A percentile compares a stretch with the other conserved stretches of the same genome.
phyloP scores from a whole-genome alignment of 306 rosid genomes.

The Fragaria iinumae region DNA sequence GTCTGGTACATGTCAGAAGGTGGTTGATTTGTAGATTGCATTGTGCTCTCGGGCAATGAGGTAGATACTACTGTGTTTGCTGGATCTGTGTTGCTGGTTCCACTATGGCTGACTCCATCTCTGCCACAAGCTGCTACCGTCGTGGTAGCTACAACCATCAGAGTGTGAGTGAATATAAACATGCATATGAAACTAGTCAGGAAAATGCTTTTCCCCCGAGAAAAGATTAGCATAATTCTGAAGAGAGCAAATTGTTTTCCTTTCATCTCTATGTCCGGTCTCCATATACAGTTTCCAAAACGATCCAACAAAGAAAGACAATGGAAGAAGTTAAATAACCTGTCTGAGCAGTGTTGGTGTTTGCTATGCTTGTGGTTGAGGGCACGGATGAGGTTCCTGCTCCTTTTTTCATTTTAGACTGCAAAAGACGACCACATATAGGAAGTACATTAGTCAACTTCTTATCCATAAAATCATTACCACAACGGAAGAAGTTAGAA shows the following conservation, averaged over 20 bases:
- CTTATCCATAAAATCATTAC: neutral
- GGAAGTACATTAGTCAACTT: neutral
- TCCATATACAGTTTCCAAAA: neutral
- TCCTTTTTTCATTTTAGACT: slow-evolving; percentile 89
- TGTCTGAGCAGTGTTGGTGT: slow-evolving; percentile 37
- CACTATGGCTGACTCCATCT: slow-evolving; percentile 48
- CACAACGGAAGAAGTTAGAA: neutral
- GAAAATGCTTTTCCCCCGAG: neutral
- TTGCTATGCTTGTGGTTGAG: slow-evolving; percentile 36
- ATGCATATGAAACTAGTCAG: neutral
- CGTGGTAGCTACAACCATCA: neutral
- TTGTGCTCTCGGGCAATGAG: slow-evolving; percentile 27
- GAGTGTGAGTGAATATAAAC: neutral
- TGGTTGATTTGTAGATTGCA: slow-evolving; percentile 28
- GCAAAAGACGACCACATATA: slow-evolving; percentile 35
- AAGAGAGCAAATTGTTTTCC: neutral
- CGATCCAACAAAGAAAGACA: neutral
- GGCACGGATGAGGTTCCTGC: slow-evolving; percentile 46
- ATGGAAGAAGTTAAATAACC: slow-evolving; percentile 43
- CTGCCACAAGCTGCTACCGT: slow-evolving; percentile 49
- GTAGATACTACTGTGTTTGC: slow-evolving; percentile 28
- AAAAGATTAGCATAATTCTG: neutral
- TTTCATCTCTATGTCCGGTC: neutral
- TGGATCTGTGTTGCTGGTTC: slow-evolving; percentile 49
- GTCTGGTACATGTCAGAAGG: slow-evolving; percentile 41